Conservation (phyloP, 495 filamentous ascomycete species). For the Penicillium herquei region DNA sequence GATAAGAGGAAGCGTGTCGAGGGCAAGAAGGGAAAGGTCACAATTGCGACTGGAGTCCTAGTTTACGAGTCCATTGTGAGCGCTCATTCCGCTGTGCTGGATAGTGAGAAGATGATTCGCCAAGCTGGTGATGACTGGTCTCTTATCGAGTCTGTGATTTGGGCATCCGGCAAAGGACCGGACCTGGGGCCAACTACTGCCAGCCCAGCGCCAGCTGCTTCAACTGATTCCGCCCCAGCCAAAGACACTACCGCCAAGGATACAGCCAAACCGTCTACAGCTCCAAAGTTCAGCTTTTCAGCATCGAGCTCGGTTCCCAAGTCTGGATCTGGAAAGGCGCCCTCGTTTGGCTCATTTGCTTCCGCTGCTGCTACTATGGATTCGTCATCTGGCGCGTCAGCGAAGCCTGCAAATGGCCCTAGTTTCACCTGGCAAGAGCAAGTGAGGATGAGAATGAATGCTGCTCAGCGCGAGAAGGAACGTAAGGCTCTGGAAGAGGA, state of each 20-base stretch:
- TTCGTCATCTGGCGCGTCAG: slow-evolving; percentile 28
- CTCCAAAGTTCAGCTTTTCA: slow-evolving; percentile 37
- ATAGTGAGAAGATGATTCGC: slow-evolving; percentile 44
- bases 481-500: slow-evolving; percentile 54
- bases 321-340: slow-evolving; percentile 37
- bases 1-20: slow-evolving; percentile 52
- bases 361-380: slow-evolving; percentile 34
- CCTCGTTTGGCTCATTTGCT: slow-evolving; percentile 52
- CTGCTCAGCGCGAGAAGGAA: slow-evolving; percentile 56
- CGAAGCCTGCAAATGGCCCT: slow-evolving; percentile 35
- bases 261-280: slow-evolving; percentile 15
- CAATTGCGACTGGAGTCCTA: slow-evolving; percentile 52
- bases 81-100: slow-evolving; percentile 59
- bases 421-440: slow-evolving; percentile 51
- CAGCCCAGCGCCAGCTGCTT: not conserved
- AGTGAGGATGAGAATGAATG: slow-evolving; percentile 61
- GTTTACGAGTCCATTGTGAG: slow-evolving; percentile 59
- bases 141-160: slow-evolving; percentile 53
- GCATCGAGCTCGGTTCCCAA: slow-evolving; percentile 31
- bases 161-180: slow-evolving; percentile 55
- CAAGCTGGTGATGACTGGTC: slow-evolving; percentile 39
- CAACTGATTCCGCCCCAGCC: not conserved
- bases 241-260: slow-evolving; percentile 8
- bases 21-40: slow-evolving; percentile 54
- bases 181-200: slow-evolving; percentile 26